Conservation (phyloP, 2,329 filamentous ascomycete genomes). For the Penicillium sp. region DNA sequence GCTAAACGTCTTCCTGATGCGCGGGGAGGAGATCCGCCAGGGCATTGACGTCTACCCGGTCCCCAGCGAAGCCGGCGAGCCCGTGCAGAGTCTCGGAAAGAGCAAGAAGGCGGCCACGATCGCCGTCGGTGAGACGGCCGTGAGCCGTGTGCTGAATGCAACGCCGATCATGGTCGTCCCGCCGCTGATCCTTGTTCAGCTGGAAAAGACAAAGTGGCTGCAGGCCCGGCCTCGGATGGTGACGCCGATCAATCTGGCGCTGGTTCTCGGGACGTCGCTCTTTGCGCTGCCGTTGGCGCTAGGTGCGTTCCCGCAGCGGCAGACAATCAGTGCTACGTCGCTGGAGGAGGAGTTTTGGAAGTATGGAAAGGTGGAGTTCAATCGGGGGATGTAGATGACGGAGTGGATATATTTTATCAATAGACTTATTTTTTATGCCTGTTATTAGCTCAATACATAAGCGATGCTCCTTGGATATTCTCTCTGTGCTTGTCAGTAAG, state of each 20-base stretch:
- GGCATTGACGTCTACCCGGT: constrained; percentile 94
- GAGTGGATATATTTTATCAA: not conserved
- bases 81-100: constrained; percentile 77
- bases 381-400: constrained; percentile 75
- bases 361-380: constrained; percentile 89
- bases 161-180: constrained; percentile 98
- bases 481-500: not conserved
- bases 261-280: constrained; percentile 86
- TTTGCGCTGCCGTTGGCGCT: constrained; percentile 88
- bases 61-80: constrained; percentile 68
- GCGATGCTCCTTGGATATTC: not conserved
- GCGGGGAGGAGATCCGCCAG: constrained; percentile 88
- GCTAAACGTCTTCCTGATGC: constrained; percentile 97
- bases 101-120: constrained; percentile 85
- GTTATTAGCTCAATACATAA: not conserved
- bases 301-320: constrained; percentile 89
- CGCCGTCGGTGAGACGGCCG: constrained; percentile 89
- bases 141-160: constrained; percentile 89
- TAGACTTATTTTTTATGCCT: not conserved
- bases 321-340: constrained; percentile 74
- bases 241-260: constrained; percentile 79
- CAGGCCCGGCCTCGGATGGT: constrained; percentile 76
- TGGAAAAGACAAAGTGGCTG: constrained; percentile 86
- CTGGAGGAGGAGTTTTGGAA: constrained; percentile 88
- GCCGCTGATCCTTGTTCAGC: constrained; percentile 78